Percentiles rank a stretch among this genome's conserved stretches.
phyloP scores from a whole-genome alignment of 164 flowering plant genomes.

The Protea cynaroides region DNA sequence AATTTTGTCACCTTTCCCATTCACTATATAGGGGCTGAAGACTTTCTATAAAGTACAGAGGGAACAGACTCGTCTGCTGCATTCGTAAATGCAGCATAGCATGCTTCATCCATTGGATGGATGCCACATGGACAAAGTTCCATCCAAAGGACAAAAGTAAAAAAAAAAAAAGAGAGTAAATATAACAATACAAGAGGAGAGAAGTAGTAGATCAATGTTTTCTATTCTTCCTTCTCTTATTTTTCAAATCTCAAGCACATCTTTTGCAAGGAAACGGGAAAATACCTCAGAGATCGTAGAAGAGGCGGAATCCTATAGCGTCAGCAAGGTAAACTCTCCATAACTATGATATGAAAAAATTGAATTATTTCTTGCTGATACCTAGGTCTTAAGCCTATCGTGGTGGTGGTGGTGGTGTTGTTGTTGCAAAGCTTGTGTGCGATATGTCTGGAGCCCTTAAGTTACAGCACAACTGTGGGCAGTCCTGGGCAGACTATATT shows the following conservation, averaged over 20 bases:
- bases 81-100: too few species aligned
- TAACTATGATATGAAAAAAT: neutral
- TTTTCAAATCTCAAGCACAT: constrained; percentile 19
- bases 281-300: constrained; percentile 8
- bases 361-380: neutral
- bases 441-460: constrained; percentile 76
- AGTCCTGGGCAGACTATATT: constrained; percentile 68
- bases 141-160: too few species aligned
- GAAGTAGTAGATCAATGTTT: too few species aligned
- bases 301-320: constrained; percentile 16
- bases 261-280: constrained; percentile 3
- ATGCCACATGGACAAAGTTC: too few species aligned
- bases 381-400: neutral
- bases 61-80: too few species aligned
- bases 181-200: too few species aligned
- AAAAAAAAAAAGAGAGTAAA: too few species aligned
- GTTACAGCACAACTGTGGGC: constrained; percentile 26
- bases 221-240: neutral
- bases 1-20: too few species aligned
- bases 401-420: constrained; percentile 1
- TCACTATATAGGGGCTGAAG: too few species aligned
- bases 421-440: constrained; percentile 75
- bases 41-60: too few species aligned
- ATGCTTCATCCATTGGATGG: too few species aligned
- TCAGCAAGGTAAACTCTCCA: constrained; percentile 3